Evolutionary conservation across 306 rosid species (phyloP).

Genomic region (Mimosa bimucronata): DNA sequence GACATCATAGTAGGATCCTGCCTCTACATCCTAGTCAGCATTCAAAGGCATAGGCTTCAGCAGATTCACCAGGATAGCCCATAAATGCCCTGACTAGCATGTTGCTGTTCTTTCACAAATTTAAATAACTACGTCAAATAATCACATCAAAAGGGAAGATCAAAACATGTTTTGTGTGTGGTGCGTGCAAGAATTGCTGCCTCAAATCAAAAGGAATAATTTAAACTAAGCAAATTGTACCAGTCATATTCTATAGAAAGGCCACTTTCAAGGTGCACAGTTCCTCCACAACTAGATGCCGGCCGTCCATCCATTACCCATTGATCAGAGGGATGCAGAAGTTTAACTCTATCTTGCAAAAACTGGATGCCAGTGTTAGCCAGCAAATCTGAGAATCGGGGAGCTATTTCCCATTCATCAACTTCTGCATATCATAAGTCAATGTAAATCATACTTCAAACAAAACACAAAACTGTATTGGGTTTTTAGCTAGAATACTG

Average conservation of each 20-base stretch:
- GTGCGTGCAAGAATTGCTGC: conserved; percentile 7
- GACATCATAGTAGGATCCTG: conserved; percentile 27
- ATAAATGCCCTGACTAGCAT: neutral
- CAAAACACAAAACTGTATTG: conserved; percentile 20
- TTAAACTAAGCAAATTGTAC: conserved; percentile 45
- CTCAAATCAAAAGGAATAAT: conserved; percentile 21
- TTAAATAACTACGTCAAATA: conserved; percentile 21
- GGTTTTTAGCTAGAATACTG: conserved; percentile 29
- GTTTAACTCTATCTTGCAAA: conserved; percentile 80
- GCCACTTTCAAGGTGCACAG: conserved; percentile 90
- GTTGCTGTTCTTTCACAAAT: conserved; percentile 24
- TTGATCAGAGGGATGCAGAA: conserved; percentile 66
- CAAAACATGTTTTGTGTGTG: conserved; percentile 20
- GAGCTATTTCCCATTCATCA: conserved; percentile 98
- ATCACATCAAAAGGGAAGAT: conserved; percentile 21
- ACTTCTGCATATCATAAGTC: conserved; percentile 63
- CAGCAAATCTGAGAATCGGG: conserved; percentile 85
- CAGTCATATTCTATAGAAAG: conserved; percentile 93
- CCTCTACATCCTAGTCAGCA: conserved; percentile 27
- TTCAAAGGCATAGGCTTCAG: conserved; percentile 14
- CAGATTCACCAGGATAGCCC: conserved; percentile 16
- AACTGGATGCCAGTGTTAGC: conserved; percentile 73
- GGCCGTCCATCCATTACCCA: conserved; percentile 55
- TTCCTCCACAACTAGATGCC: conserved; percentile 66
- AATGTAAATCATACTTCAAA: conserved; percentile 34